phyloP scores from a whole-genome alignment of 2,329 filamentous ascomycete genomes.

The Curvularia sp. region DNA sequence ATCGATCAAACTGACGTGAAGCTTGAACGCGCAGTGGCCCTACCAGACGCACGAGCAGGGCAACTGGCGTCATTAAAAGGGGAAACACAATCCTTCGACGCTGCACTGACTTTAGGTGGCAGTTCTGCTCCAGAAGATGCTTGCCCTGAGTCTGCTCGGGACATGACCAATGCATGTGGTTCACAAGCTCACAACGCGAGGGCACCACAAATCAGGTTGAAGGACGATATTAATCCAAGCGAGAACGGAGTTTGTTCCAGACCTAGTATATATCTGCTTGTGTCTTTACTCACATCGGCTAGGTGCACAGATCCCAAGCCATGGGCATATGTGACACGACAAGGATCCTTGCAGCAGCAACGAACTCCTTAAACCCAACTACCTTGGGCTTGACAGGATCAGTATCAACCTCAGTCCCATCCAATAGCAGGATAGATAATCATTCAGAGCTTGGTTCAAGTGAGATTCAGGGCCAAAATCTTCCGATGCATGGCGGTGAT shows the following conservation, averaged over 20 bases:
- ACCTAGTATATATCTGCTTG: slow-evolving; percentile 1
- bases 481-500: not conserved
- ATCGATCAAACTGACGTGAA: slow-evolving; percentile 21
- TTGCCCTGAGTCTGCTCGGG: not conserved
- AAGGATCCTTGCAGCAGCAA: not conserved
- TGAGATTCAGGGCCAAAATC: not conserved
- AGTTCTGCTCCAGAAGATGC: not conserved
- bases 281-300: slow-evolving; percentile 14
- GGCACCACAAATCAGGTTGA: not conserved
- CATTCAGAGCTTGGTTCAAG: not conserved
- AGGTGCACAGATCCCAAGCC: slow-evolving; percentile 2
- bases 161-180: not conserved
- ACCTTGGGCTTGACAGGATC: not conserved
- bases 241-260: slow-evolving; percentile 19
- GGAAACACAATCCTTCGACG: not conserved
- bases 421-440: not conserved
- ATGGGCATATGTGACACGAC: not conserved
- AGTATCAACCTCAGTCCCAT: not conserved
- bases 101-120: not conserved
- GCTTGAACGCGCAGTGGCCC: not conserved
- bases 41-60: slow-evolving; percentile 5
- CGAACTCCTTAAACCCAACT: not conserved
- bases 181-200: not conserved
- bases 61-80: not conserved
- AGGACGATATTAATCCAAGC: not conserved